A percentile compares a stretch with the other conserved stretches of the same genome.
Conservation (phyloP, 2,329 filamentous ascomycete species). For the Beauveria australis region DNA sequence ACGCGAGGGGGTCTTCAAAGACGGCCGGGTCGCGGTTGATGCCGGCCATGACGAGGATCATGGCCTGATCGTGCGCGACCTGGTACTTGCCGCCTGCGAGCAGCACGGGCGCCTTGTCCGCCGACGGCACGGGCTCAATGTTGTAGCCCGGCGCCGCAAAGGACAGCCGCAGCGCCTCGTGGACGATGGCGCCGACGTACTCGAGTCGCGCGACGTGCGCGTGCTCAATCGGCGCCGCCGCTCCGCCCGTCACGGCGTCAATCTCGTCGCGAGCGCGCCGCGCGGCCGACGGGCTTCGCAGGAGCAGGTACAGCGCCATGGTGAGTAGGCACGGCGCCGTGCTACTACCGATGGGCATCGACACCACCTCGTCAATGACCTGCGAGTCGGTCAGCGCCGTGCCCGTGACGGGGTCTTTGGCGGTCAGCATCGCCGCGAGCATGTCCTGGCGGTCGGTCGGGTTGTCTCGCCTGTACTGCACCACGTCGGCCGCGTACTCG, state of each 20-base stretch:
- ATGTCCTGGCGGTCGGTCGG: conserved; percentile 51
- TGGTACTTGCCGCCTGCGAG: conserved; percentile 41
- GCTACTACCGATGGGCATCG: conserved; percentile 53
- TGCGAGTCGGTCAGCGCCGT: conserved; percentile 48
- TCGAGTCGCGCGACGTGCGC: conserved; percentile 42
- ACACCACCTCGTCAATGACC: conserved; percentile 60
- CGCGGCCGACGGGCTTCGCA: conserved; percentile 42
- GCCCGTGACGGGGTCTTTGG: conserved; percentile 54
- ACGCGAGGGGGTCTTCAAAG: conserved; percentile 38
- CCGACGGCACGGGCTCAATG: conserved; percentile 36
- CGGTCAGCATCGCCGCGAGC: conserved; percentile 50
- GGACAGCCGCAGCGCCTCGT: conserved; percentile 46
- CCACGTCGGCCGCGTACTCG: conserved; percentile 45
- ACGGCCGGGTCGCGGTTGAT: conserved; percentile 41
- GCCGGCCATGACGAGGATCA: conserved; percentile 42
- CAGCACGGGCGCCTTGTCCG: conserved; percentile 36
- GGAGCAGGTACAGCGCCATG: conserved; percentile 40
- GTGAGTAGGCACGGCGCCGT: conserved; percentile 39
- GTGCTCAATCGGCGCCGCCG: conserved; percentile 36
- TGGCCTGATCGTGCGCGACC: conserved; percentile 38
- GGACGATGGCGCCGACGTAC: conserved; percentile 46
- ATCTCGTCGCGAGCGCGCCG: conserved; percentile 44
- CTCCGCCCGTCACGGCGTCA: conserved; percentile 40
- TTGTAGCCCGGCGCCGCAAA: conserved; percentile 48
- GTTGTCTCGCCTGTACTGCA: conserved; percentile 45